Conservation (phyloP, 1,284 basidiomycete genomes). For the Tremellales sp. region DNA sequence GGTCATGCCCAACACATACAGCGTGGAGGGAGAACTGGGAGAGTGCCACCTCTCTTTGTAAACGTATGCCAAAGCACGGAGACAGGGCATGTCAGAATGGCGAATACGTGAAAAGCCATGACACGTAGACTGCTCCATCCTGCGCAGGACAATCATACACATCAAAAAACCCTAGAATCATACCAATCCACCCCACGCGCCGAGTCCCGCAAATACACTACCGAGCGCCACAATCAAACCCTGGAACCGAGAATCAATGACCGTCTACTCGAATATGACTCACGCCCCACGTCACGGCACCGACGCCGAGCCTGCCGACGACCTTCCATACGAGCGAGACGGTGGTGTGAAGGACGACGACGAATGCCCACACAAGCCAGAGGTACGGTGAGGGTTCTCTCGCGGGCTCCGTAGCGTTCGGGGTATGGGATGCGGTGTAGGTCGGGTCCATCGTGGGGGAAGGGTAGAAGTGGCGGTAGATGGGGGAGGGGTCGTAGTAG, state of each 20-base stretch:
- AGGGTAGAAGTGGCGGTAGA: conserved; percentile 31
- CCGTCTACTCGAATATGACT: conserved; percentile 19
- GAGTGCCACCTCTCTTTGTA: too few relatives aligned
- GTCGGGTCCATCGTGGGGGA: neutral
- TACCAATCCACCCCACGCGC: conserved; percentile 47
- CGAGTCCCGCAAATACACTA: conserved; percentile 46
- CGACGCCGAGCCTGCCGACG: conserved; percentile 43
- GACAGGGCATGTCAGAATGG: too few relatives aligned
- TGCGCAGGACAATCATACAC: too few relatives aligned
- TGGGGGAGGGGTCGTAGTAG: conserved; percentile 45
- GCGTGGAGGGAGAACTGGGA: too few relatives aligned
- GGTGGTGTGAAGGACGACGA: conserved; percentile 33
- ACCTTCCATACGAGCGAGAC: conserved; percentile 44
- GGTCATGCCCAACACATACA: too few relatives aligned
- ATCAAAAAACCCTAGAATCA: too few relatives aligned
- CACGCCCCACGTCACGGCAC: conserved; percentile 49
- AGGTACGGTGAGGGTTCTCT: conserved; percentile 26
- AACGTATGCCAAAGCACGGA: too few relatives aligned
- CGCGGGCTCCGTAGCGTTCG: neutral
- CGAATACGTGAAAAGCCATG: too few relatives aligned
- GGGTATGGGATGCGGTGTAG: conserved; percentile 6
- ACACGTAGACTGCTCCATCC: too few relatives aligned
- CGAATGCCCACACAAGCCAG: conserved; percentile 36
- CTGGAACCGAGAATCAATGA: conserved; percentile 15
- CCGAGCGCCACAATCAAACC: conserved; percentile 47